Percentiles rank a stretch among this genome's conserved stretches.
Conservation (phyloP, 1,284 basidiomycete species). For the Omphalotus olearius region DNA sequence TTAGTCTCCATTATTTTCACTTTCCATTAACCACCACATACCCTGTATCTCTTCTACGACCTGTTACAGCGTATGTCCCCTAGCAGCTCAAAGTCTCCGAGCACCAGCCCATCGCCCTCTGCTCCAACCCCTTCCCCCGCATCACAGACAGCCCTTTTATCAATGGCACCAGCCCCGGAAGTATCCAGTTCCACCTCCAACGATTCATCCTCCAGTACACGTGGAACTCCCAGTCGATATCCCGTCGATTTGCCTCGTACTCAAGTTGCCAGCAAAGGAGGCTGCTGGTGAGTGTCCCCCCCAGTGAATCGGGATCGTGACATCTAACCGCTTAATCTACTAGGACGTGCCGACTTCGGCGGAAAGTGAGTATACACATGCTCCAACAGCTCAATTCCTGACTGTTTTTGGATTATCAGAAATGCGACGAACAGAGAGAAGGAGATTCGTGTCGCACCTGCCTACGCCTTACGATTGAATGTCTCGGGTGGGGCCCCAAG, state of each 20-base stretch:
- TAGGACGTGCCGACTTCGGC: slow-evolving; percentile 77
- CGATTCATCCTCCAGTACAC: slow-evolving; percentile 35
- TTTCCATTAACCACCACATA: slow-evolving; percentile 20
- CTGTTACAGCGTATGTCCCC: slow-evolving; percentile 15
- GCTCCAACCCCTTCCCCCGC: slow-evolving; percentile 40
- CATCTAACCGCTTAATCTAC: slow-evolving; percentile 1
- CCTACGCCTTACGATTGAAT: slow-evolving; percentile 68
- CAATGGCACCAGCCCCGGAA: slow-evolving; percentile 33
- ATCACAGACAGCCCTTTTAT: slow-evolving; percentile 31
- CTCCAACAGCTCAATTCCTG: not conserved
- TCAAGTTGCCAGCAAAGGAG: slow-evolving; percentile 57
- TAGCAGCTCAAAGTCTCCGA: slow-evolving; percentile 26
- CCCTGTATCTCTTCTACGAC: slow-evolving; percentile 18
- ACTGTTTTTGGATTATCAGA: slow-evolving; percentile 36
- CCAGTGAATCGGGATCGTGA: slow-evolving; percentile 3
- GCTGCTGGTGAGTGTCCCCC: slow-evolving; percentile 59
- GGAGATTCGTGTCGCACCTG: slow-evolving; percentile 76
- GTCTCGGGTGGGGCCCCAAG: slow-evolving; percentile 75
- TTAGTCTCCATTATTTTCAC: slow-evolving; percentile 15
- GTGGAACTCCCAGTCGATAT: slow-evolving; percentile 45
- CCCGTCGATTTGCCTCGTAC: slow-evolving; percentile 50
- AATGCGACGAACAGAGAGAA: slow-evolving; percentile 80
- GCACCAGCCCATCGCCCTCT: slow-evolving; percentile 42
- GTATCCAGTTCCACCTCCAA: slow-evolving; percentile 17
- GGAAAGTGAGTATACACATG: slow-evolving; percentile 52